A percentile compares a stretch with the other conserved stretches of the same genome.
phyloP scores from a whole-genome alignment of 2,329 filamentous ascomycete species.

The Pseudocercospora musae region DNA sequence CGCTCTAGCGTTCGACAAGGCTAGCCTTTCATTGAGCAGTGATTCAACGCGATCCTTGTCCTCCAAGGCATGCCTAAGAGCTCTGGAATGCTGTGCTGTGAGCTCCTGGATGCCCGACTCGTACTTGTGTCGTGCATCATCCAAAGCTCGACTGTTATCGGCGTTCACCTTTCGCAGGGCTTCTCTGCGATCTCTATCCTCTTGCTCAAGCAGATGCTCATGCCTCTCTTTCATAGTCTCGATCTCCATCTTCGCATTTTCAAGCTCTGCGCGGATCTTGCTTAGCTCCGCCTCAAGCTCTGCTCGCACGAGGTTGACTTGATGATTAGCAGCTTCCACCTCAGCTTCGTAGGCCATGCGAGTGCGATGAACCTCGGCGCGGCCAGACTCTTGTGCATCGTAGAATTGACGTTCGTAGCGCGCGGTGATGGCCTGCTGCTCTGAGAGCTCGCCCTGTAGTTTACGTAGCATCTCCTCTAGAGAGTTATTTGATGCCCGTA shows the following conservation, averaged over 20 bases:
- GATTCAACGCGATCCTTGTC: conserved; percentile 78
- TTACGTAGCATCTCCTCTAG: conserved; percentile 31
- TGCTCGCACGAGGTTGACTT: conserved; percentile 77
- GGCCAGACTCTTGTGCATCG: conserved; percentile 75
- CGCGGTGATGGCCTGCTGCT: conserved; percentile 65
- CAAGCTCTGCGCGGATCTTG: conserved; percentile 69
- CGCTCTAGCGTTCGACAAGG: conserved; percentile 77
- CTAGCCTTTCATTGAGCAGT: conserved; percentile 76
- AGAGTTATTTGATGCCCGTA: conserved; percentile 26
- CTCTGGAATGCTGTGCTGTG: conserved; percentile 60
- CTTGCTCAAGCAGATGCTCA: conserved; percentile 81
- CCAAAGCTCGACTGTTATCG: conserved; percentile 51
- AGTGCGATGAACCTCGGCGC: conserved; percentile 75
- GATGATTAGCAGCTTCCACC: conserved; percentile 76
- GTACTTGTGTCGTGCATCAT: conserved; percentile 59
- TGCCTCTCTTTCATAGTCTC: conserved; percentile 77
- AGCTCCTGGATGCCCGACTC: conserved; percentile 33
- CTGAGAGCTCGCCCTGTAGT: conserved; percentile 60
- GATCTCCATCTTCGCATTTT: conserved; percentile 72
- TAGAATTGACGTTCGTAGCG: conserved; percentile 78
- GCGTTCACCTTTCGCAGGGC: conserved; percentile 55
- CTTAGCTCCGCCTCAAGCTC: conserved; percentile 77
- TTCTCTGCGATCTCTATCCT: conserved; percentile 64
- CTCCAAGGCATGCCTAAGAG: conserved; percentile 56
- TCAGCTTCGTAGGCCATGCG: conserved; percentile 76